Percentiles rank a stretch among this genome's conserved stretches.
Evolutionary conservation across 1,284 basidiomycete genomes (phyloP).

Genomic region (Microbotryum scabiosae): DNA sequence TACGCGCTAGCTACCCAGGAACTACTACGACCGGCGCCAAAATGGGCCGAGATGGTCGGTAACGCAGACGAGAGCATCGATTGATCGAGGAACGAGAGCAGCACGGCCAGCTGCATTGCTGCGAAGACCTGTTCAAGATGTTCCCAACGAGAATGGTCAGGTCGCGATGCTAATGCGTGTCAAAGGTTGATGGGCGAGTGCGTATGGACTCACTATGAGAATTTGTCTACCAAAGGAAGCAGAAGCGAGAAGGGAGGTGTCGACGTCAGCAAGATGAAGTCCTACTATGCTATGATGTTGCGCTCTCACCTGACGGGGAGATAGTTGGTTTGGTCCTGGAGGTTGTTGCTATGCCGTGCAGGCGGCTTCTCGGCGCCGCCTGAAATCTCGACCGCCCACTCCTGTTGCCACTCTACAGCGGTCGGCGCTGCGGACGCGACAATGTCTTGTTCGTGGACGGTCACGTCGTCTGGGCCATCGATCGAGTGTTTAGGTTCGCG

Average conservation of each 20-base stretch:
- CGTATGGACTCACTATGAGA: not conserved
- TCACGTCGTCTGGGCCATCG: too few species aligned
- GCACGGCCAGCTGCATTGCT: constrained; percentile 39
- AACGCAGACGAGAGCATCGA: constrained; percentile 62
- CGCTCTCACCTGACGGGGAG: constrained; percentile 59
- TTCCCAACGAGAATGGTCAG: too few species aligned
- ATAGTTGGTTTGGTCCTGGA: constrained; percentile 69
- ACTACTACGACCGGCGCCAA: constrained; percentile 56
- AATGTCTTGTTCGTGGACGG: too few species aligned
- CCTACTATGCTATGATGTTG: constrained; percentile 48
- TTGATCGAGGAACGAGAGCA: constrained; percentile 51
- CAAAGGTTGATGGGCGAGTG: too few species aligned
- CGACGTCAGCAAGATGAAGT: constrained; percentile 24
- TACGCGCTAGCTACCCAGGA: constrained; percentile 64
- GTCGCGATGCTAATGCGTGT: too few species aligned
- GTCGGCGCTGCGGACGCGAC: too few species aligned
- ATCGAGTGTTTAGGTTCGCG: too few species aligned
- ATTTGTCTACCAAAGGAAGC: not conserved
- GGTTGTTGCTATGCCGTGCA: constrained; percentile 10
- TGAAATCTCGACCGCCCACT: too few species aligned
- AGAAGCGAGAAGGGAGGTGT: constrained; percentile 19
- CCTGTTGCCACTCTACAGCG: too few species aligned
- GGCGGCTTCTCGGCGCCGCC: not conserved
- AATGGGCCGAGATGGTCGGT: constrained; percentile 50
- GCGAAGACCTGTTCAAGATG: constrained; percentile 2